Evolutionary conservation across 306 rosid species (phyloP), one percentile per base, ranked within the genome.

Genomic region (Cucumis hystrix): DNA sequence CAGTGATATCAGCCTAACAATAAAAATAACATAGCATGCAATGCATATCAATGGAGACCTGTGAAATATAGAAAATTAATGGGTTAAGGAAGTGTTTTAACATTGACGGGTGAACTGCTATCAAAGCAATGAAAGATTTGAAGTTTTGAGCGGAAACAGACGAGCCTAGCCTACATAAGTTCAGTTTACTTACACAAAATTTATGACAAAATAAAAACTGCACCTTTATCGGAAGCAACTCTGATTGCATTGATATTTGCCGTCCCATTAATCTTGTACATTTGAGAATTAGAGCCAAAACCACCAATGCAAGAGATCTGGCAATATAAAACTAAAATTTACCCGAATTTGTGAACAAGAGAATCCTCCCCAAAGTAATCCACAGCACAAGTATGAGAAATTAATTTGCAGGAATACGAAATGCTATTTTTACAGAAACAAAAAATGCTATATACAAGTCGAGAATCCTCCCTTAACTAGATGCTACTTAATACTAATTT

Each of bases 241-340:
- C 97, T 85, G 64, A 95, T 87, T 69, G 97, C 99, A 84, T 92
- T 95, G 86, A 95, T 90, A 82, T 95, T 95, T 41, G 99, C 96
- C 80, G 97, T 92, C 73, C 99, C 99, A 70, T 95, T 95, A 77
- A 95, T 90, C 88, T 90, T 92, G 86, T 92, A 95, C 99, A 95
- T 95, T 76, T 89, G 78, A 1, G 99, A 86, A 85, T 89, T 90
- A 84, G 96, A 92, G 88, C 99, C 99, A 86, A 95, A 95, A 82
- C 97, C 97, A 79, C 99, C 99, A 5, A 92, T 91, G 71, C 99
- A 95, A 61, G 99, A 95, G 82, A 95, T 86, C 99, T 95, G 78
- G 69, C 56, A 83, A 80, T 21, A 45, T 17, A 16, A 25, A 45
- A 61, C 21, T 20, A 20, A 61, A 61, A 20, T 43, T 56, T 8